phyloP scores from a whole-genome alignment of 179 eudicot genomes.

The Sideroxylon spinosum region DNA sequence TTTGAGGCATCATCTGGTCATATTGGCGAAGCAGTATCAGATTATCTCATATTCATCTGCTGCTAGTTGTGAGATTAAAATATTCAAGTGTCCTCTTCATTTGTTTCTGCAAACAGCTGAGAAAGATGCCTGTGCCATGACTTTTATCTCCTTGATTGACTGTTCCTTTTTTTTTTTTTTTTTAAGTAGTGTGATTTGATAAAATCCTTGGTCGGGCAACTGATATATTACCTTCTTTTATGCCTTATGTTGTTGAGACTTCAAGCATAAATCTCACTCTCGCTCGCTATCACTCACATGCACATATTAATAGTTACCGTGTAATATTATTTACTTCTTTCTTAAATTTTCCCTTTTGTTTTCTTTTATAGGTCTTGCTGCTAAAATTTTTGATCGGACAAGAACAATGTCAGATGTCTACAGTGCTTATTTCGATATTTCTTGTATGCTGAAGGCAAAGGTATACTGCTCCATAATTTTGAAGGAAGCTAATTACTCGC shows the following conservation, averaged over 20 bases:
- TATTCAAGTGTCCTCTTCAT: neutral
- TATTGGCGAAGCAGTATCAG: neutral
- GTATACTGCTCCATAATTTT: constrained; percentile 25
- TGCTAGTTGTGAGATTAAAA: neutral
- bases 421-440: constrained; percentile 82
- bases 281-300: too few relatives aligned
- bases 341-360: neutral
- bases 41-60: neutral
- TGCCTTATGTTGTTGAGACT: too few relatives aligned
- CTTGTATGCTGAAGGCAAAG: constrained; percentile 75
- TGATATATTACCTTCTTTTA: too few relatives aligned
- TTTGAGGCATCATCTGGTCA: neutral
- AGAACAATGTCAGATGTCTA: constrained; percentile 77
- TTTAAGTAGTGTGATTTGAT: too few relatives aligned
- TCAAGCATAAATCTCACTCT: too few relatives aligned
- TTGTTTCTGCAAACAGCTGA: neutral
- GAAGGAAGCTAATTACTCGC: too few relatives aligned
- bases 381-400: constrained; percentile 67
- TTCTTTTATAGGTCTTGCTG: constrained; percentile 66
- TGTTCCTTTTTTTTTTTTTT: too few relatives aligned
- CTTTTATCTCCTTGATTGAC: too few relatives aligned
- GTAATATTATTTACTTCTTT: neutral
- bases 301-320: neutral
- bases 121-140: too few relatives aligned
- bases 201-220: too few relatives aligned